A percentile compares a stretch with the other conserved stretches of the same genome.
Evolutionary conservation across 73 alveolate species (phyloP).

Genomic region (Paramecium bursaria): DNA sequence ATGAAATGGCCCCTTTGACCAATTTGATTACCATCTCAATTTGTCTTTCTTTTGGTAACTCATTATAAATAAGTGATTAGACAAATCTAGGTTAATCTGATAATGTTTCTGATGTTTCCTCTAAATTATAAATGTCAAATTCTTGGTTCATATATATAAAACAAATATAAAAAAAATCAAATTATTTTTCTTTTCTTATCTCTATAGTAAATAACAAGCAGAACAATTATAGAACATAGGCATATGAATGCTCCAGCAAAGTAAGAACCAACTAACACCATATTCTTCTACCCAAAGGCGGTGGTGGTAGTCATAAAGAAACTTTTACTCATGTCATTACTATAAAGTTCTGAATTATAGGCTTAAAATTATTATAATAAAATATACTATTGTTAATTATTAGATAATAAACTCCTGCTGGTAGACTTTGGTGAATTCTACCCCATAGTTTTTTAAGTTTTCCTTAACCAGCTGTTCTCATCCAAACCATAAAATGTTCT

Average conservation of each 20-base stretch:
- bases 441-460: slow-evolving; percentile 95
- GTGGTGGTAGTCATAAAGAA: slow-evolving; percentile 64
- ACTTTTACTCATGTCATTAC: slow-evolving; percentile 28
- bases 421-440: slow-evolving; percentile 72
- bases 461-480: slow-evolving; percentile 94
- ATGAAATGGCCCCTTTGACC: too few species aligned
- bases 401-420: slow-evolving; percentile 78
- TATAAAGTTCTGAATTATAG: not conserved
- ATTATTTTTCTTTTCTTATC: slow-evolving; percentile 54
- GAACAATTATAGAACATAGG: slow-evolving; percentile 38
- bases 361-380: not conserved
- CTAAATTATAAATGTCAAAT: too few species aligned
- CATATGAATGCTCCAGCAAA: slow-evolving; percentile 69
- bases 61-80: too few species aligned
- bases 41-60: too few species aligned
- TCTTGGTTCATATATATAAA: too few species aligned
- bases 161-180: not conserved
- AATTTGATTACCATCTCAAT: too few species aligned
- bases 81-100: too few species aligned
- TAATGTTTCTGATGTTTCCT: too few species aligned
- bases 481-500: slow-evolving; percentile 95
- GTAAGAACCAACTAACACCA: slow-evolving; percentile 65
- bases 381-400: slow-evolving; percentile 70
- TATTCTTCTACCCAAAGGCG: slow-evolving; percentile 66
- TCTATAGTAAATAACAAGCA: slow-evolving; percentile 54